Percentiles rank a stretch among this genome's conserved stretches.
Evolutionary conservation across 345 rosid genomes (phyloP).

Genomic region (Syzygium aromaticum): DNA sequence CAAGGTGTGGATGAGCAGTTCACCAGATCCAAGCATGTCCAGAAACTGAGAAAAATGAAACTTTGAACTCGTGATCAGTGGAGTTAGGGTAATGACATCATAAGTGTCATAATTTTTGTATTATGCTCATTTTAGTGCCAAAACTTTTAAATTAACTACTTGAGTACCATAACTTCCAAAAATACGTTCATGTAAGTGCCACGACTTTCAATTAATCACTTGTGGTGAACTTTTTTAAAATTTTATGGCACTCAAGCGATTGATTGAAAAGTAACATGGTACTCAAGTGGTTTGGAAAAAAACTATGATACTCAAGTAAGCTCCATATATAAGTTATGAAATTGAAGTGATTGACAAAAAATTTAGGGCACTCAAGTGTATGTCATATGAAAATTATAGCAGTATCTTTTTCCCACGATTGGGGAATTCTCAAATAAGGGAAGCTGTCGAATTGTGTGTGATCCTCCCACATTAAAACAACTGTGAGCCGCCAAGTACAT

Average conservation of each 20-base stretch:
- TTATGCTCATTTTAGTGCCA: neutral
- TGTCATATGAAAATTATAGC: fast-evolving
- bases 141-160: neutral
- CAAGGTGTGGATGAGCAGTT: neutral
- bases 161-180: neutral
- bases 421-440: neutral
- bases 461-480: neutral
- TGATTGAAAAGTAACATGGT: neutral
- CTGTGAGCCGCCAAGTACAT: neutral
- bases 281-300: neutral
- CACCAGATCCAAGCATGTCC: neutral
- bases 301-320: neutral
- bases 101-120: no score
- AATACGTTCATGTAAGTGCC: neutral
- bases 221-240: neutral
- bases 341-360: neutral
- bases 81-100: neutral
- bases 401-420: neutral
- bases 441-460: neutral
- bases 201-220: neutral
- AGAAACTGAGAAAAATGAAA: neutral
- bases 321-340: neutral
- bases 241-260: neutral
- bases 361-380: neutral
- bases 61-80: neutral